Evolutionary conservation across 495 filamentous ascomycete genomes (phyloP).

Genomic region (Venustampulla echinocandica): DNA sequence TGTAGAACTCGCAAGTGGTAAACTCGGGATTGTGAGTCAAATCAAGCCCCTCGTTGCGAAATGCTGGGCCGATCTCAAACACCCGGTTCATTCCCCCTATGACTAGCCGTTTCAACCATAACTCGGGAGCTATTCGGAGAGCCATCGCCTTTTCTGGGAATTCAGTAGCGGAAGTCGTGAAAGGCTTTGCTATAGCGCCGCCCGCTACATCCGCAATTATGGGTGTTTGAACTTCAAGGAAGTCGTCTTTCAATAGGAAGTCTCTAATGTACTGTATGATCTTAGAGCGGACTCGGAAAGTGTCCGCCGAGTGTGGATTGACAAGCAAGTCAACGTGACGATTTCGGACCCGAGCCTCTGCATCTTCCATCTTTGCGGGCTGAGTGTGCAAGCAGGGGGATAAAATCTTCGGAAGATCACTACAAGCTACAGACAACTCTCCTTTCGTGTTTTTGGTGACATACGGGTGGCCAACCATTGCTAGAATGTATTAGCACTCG

Average conservation of each 20-base stretch:
- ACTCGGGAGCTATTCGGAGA: constrained; percentile 81
- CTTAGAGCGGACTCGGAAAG: constrained; percentile 61
- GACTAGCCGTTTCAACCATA: constrained; percentile 89
- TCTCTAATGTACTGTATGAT: constrained; percentile 66
- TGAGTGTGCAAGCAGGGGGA: constrained; percentile 69
- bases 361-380: constrained; percentile 54
- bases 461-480: constrained; percentile 62
- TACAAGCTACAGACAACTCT: constrained; percentile 68
- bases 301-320: constrained; percentile 54
- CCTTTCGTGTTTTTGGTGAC: constrained; percentile 50
- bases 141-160: constrained; percentile 59
- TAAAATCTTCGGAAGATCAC: constrained; percentile 57
- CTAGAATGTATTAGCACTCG: constrained; percentile 28
- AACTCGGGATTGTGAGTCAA: constrained; percentile 95
- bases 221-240: constrained; percentile 84
- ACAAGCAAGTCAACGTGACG: constrained; percentile 79
- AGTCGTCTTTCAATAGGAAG: constrained; percentile 60
- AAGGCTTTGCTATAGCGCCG: constrained; percentile 80
- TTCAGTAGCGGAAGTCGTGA: constrained; percentile 64
- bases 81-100: constrained; percentile 83
- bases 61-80: constrained; percentile 89
- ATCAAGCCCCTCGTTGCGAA: constrained; percentile 93
- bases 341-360: constrained; percentile 55
- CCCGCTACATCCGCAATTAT: constrained; percentile 68
- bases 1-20: constrained; percentile 94